A percentile compares a stretch with the other conserved stretches of the same genome.
These are phyloP conservation scores for Warburgia ugandensis DNA, from an alignment of 164 flowering plant genomes.

Conservation along the genomic window DNA sequence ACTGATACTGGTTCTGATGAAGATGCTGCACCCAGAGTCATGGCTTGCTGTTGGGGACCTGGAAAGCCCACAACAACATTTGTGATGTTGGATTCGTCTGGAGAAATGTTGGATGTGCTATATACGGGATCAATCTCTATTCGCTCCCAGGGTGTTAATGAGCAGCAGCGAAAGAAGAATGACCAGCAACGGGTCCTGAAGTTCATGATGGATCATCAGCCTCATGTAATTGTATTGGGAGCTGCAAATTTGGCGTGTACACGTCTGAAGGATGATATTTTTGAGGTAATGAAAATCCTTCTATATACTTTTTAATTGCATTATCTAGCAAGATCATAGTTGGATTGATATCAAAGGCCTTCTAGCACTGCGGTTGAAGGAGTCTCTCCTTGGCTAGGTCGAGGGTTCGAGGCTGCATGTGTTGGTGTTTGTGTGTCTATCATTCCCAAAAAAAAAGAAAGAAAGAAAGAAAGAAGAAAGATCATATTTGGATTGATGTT, in stretches of 20 bases:
- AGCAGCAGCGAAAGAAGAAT: constrained; percentile 84
- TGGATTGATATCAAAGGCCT: too few species aligned
- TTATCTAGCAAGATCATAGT: too few species aligned
- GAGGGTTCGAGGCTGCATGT: too few species aligned
- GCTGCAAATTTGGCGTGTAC: constrained; percentile 78
- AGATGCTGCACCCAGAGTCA: constrained; percentile 76
- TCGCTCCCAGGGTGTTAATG: constrained; percentile 66
- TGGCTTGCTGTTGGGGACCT: constrained; percentile 99
- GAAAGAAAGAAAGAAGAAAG: too few species aligned
- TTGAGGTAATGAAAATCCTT: too few species aligned
- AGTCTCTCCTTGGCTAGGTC: too few species aligned
- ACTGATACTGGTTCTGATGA: constrained; percentile 59
- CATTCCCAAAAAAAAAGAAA: too few species aligned
- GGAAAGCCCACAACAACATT: constrained; percentile 93
- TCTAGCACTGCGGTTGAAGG: too few species aligned
- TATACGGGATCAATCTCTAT: constrained; percentile 67
- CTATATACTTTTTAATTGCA: too few species aligned
- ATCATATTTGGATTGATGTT: too few species aligned
- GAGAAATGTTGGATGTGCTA: constrained; percentile 81
- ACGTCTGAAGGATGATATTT: constrained; percentile 78
- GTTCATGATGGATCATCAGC: constrained; percentile 90
- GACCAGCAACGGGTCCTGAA: constrained; percentile 80
- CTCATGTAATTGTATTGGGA: constrained; percentile 88
- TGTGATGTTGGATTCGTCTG: constrained; percentile 95
- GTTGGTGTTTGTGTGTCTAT: too few species aligned